Evolutionary conservation across 2,329 filamentous ascomycete species (phyloP).

Genomic region (Aotearoamyces nothofagi): DNA sequence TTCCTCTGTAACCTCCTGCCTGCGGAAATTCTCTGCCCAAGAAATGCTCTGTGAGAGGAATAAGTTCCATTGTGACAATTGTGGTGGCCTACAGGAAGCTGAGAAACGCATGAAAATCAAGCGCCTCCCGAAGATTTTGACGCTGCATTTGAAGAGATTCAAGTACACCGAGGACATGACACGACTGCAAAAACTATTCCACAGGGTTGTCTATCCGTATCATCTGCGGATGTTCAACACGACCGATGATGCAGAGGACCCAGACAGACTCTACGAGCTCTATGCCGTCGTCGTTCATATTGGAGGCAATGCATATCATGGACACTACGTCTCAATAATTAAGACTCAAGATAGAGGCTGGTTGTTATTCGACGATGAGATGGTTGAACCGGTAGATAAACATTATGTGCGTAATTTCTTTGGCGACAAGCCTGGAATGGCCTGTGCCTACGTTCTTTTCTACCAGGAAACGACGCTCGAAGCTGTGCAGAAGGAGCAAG

Average conservation of each 20-base stretch:
- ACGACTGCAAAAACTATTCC: slow-evolving; percentile 87
- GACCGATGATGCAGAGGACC: slow-evolving; percentile 86
- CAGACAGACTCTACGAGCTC: slow-evolving; percentile 85
- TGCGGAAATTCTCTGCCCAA: slow-evolving; percentile 92
- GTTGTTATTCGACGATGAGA: slow-evolving; percentile 94
- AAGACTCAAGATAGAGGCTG: slow-evolving; percentile 94
- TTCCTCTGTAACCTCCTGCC: slow-evolving; percentile 87
- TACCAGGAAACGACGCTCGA: slow-evolving; percentile 80
- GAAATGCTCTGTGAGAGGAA: slow-evolving; percentile 98
- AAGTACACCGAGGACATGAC: slow-evolving; percentile 97
- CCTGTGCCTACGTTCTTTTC: slow-evolving; percentile 92
- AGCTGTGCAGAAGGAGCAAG: slow-evolving; percentile 61
- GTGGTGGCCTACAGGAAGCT: slow-evolving; percentile 88
- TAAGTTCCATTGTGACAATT: slow-evolving; percentile 98
- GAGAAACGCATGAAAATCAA: slow-evolving; percentile 99
- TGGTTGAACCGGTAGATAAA: slow-evolving; percentile 96
- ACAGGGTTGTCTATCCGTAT: slow-evolving; percentile 93
- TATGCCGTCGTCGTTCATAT: slow-evolving; percentile 98
- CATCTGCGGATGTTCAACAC: slow-evolving; percentile 95
- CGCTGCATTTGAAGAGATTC: slow-evolving; percentile 89
- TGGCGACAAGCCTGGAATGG: slow-evolving; percentile 77
- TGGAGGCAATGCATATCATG: slow-evolving; percentile 89
- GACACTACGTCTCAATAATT: slow-evolving; percentile 94
- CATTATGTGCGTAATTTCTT: slow-evolving; percentile 96
- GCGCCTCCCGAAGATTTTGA: slow-evolving; percentile 76